Evolutionary conservation across 2,329 filamentous ascomycete genomes (phyloP), one percentile per base, ranked within the genome.

Genomic region (Nemania diffusa): DNA sequence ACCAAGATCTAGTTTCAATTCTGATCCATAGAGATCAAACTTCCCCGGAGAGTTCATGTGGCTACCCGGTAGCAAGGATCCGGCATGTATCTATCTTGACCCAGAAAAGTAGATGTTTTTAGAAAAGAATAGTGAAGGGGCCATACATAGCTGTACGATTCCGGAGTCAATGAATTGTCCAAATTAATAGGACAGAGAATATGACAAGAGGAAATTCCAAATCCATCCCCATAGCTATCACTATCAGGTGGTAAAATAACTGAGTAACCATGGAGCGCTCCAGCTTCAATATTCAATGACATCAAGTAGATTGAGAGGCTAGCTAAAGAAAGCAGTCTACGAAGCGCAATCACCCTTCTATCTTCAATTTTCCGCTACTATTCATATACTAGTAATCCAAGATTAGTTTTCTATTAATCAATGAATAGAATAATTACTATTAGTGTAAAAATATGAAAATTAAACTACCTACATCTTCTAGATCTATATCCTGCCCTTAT

Each of bases 11-110:
- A 44, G n/a, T 20, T 44, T 17, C 20, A 20, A 44, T 7, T n/a
- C 20, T n/a, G 8, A 17, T n/a, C 13, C 15, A 15, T 44, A 20
- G 40, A 44, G 17, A 20, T 20, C 40, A n/a, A 20, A 13, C 17
- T 44, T 27, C 46, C 24, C 46, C 26, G 15, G 20, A 11, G 32
- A 40, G 44, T 20, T 44, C 32, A 46, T 65, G 63, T 6, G 17
- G 57, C 15, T 62, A 52, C 32, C 63, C 57, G 20, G n/a, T 22
- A 15, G 40, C 42, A 51, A 32, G 51, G 32, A 57, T 29, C 20
- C 32, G 4, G 34, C 32, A 46, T 53, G 27, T 50, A 5, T 55
- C 8, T 24, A 17, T 27, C 27, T 11, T 34, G n/a, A 55, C 22
- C 15, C 22, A 20, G 27, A 34, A 13, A 15, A n/a, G 24, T n/a